Evolutionary conservation across 352 stramenopile species (phyloP).

Genomic region (Globisporangium polare): DNA sequence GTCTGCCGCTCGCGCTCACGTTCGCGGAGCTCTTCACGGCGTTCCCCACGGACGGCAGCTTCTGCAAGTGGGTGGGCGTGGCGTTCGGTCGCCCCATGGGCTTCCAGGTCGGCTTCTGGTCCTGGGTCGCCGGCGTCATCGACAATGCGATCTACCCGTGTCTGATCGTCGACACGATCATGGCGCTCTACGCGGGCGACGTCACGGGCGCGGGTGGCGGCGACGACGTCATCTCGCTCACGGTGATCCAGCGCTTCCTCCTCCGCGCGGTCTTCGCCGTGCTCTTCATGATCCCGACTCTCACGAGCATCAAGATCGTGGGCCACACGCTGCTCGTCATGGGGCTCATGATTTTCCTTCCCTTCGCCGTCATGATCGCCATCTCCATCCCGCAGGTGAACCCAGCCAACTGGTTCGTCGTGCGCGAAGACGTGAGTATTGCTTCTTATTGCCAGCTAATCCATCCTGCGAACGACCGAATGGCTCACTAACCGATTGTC

Average conservation of each 20-base stretch:
- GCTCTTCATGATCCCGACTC: conserved; percentile 68
- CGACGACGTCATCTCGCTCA: conserved; percentile 5
- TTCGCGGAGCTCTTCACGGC: conserved; percentile 79
- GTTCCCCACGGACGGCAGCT: conserved; percentile 77
- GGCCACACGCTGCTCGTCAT: conserved; percentile 58
- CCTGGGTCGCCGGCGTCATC: conserved; percentile 76
- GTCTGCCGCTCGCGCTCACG: conserved; percentile 58
- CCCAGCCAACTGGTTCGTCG: conserved; percentile 60
- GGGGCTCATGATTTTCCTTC: conserved; percentile 64
- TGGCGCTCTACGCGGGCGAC: conserved; percentile 27
- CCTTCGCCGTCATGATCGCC: conserved; percentile 53
- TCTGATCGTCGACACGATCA: conserved; percentile 73
- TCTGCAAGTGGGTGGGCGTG: conserved; percentile 77
- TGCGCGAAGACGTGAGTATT: conserved; percentile 47
- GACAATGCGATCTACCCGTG: conserved; percentile 86
- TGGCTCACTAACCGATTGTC: not conserved
- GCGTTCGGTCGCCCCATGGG: conserved; percentile 81
- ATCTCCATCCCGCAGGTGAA: conserved; percentile 57
- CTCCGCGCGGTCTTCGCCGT: conserved; percentile 48
- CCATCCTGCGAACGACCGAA: too few relatives aligned
- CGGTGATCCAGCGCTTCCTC: conserved; percentile 32
- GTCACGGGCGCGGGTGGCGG: conserved; percentile 17
- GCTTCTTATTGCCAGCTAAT: too few relatives aligned
- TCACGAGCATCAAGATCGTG: conserved; percentile 69
- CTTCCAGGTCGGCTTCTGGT: conserved; percentile 85